Evolutionary conservation across 306 rosid genomes (phyloP).

Genomic region (Heteromeles arbutifolia): DNA sequence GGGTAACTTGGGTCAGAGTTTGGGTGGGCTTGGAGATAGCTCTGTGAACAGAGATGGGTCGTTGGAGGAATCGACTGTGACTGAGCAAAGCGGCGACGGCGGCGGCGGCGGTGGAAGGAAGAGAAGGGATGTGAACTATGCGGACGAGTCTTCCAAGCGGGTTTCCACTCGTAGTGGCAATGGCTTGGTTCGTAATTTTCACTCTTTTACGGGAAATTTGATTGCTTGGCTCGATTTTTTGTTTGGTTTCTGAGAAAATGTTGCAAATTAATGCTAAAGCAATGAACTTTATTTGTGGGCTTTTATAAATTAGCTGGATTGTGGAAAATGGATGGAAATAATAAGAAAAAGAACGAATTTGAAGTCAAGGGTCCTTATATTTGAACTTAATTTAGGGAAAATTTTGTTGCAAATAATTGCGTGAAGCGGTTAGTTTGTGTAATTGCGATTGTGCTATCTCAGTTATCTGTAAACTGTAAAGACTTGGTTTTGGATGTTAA

Average conservation of each 20-base stretch:
- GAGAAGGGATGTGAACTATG: conserved; percentile 55
- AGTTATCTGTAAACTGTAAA: neutral
- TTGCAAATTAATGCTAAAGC: neutral
- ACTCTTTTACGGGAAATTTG: neutral
- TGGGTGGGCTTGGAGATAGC: conserved; percentile 33
- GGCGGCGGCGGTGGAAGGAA: conserved; percentile 42
- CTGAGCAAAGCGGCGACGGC: conserved; percentile 47
- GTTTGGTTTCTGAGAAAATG: neutral
- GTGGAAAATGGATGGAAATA: neutral
- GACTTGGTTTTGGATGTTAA: neutral
- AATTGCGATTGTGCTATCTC: neutral
- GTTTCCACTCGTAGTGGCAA: conserved; percentile 45
- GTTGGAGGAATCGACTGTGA: conserved; percentile 63
- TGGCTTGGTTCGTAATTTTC: conserved; percentile 45
- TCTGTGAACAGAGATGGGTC: conserved; percentile 45
- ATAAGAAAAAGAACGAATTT: neutral
- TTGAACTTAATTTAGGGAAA: neutral
- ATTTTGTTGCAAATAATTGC: neutral
- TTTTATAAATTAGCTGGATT: too few species aligned
- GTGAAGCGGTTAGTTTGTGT: neutral
- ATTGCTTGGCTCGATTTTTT: conserved; percentile 11
- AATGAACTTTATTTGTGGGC: neutral
- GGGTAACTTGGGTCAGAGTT: conserved; percentile 23
- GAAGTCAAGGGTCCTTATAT: neutral
- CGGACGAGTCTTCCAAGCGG: conserved; percentile 64